phyloP scores from a whole-genome alignment of 331 rosid species.

The Pyrus hybrid region DNA sequence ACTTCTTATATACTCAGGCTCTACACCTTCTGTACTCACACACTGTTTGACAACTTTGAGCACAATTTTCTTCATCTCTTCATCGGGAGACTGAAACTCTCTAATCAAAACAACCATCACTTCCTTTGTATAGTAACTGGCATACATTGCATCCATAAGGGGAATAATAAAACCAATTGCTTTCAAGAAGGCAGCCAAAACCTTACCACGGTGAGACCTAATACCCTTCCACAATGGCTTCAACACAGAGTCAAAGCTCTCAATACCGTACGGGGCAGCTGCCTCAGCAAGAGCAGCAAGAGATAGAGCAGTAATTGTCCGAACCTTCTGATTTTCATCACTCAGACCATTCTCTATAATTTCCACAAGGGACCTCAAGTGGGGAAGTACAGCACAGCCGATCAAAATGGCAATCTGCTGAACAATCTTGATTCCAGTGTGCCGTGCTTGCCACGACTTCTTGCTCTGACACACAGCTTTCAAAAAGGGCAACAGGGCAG shows the following conservation, averaged over 20 bases:
- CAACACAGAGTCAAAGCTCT: too few species aligned
- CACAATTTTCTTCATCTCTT: conserved; percentile 98
- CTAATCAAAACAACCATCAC: conserved; percentile 90
- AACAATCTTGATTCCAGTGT: conserved; percentile 94
- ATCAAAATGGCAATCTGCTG: conserved; percentile 98
- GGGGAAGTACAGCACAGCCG: conserved; percentile 92
- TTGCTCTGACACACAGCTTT: conserved; percentile 98
- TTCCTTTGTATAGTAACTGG: conserved; percentile 92
- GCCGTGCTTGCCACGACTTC: conserved; percentile 98
- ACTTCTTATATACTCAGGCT: conserved; percentile 73
- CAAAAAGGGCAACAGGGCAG: too few species aligned
- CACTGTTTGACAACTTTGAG: conserved; percentile 93
- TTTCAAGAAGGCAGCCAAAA: too few species aligned
- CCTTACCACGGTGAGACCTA: too few species aligned
- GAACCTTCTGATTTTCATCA: conserved; percentile 97
- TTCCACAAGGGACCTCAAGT: conserved; percentile 87
- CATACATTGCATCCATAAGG: conserved; percentile 84
- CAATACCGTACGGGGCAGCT: conserved; percentile 95
- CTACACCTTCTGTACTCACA: conserved; percentile 94
- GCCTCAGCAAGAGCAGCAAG: conserved; percentile 99
- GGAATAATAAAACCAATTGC: too few species aligned
- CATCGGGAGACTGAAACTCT: conserved; percentile 97
- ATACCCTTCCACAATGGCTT: too few species aligned
- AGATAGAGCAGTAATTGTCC: conserved; percentile 89
- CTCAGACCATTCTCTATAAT: conserved; percentile 88